Base-by-base conservation (phyloP, 805 yeast species). In the Myxozyma monticola region DNA sequence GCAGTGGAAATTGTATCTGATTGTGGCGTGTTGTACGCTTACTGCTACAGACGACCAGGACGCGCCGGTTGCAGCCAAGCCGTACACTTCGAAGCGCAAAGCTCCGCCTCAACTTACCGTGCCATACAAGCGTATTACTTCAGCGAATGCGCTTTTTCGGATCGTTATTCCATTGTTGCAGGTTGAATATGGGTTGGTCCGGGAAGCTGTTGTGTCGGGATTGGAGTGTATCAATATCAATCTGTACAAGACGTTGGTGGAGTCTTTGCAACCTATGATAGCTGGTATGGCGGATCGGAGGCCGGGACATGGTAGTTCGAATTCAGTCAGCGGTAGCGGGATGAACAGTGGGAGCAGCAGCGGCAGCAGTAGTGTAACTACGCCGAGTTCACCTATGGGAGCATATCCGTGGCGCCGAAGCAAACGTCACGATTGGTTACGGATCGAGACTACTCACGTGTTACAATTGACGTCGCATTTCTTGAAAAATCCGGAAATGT, bases 31-130 rank as follows among this genome's bases (percentile, higher is more conserved):
- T 62, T 81, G 91, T 17, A 88, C 96, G 0, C 69, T 93, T 56
- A 93, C 99, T 0, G 80, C 95, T 0, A 89, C 97, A 0, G 85
- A 80, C 54, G 96, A 89, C 50, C 96, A 89, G 63, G 81, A 85
- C 54, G 42, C 29, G 15, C 15, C 20, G 14, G 81, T 93, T 51
- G 82, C 85, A 60, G 96, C 86, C 54, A 76, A 85, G 60, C 79
- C 85, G 61, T 87, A 87, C 0, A 29, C 12, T 18, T 17, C 15
- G 17, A 48, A 35, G 35, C 18, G 42, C 25, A 54, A 48, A 26
- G 50, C 40, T 10, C 53, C 53, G 5, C 48, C 47, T 5, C 45
- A 41, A 24, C 39, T 39, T 14, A 21, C 26, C 9, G 21, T 38
- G 4, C 45, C 48, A 60, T 95, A 89, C 64, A 85, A 88, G 43